phyloP scores from a whole-genome alignment of 169 alveolate genomes.

The Cryptosporidium tyzzeri region DNA sequence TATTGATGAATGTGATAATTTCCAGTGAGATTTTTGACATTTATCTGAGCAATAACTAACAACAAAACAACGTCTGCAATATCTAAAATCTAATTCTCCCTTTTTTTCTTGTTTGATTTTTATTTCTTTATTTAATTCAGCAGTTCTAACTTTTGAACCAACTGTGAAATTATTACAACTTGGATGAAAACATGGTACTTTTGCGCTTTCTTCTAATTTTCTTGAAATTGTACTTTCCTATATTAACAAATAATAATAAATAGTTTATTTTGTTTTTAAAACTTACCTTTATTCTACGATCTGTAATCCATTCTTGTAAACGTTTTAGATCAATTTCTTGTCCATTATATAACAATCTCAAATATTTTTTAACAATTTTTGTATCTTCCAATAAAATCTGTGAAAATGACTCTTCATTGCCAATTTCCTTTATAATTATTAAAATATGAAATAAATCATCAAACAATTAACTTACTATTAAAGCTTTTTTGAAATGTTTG shows the following conservation, averaged over 20 bases:
- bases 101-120: not conserved
- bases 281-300: slow-evolving; percentile 72
- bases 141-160: slow-evolving; percentile 54
- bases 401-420: slow-evolving; percentile 28
- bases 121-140: not conserved
- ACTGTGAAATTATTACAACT: slow-evolving; percentile 58
- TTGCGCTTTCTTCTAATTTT: slow-evolving; percentile 53
- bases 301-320: slow-evolving; percentile 72
- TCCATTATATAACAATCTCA: slow-evolving; percentile 27
- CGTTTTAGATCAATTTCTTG: slow-evolving; percentile 39
- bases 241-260: not conserved
- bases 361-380: slow-evolving; percentile 32
- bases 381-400: slow-evolving; percentile 47
- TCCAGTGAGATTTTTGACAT: slow-evolving; percentile 73
- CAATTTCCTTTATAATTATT: slow-evolving; percentile 38
- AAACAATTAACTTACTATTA: slow-evolving; percentile 41
- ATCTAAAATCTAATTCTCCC: slow-evolving; percentile 60
- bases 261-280: no score
- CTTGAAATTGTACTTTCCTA: slow-evolving; percentile 63
- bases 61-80: slow-evolving; percentile 69
- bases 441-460: not conserved
- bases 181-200: slow-evolving; percentile 75
- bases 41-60: slow-evolving; percentile 69
- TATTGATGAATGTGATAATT: slow-evolving; percentile 61
- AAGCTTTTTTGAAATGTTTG: slow-evolving; percentile 60